A percentile compares a stretch with the other conserved stretches of the same genome.
Conservation (phyloP, 192 early-diverging fungal genomes). For the Blastocladiella britannica region DNA sequence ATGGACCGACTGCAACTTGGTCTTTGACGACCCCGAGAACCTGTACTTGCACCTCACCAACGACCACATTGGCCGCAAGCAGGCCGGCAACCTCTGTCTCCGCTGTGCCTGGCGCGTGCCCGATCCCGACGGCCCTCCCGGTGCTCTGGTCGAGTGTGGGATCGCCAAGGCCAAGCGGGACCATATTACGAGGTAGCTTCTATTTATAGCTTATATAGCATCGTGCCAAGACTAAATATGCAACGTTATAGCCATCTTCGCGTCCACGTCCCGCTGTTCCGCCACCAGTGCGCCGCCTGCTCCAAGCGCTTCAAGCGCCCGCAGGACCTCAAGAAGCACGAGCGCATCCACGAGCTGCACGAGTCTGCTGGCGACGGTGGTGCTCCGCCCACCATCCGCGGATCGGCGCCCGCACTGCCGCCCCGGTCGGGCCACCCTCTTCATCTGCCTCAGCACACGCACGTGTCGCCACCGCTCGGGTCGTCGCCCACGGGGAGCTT, state of each 20-base stretch:
- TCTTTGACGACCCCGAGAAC: constrained; percentile 53
- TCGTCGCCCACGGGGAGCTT: not conserved
- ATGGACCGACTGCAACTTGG: not conserved
- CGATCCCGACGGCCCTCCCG: constrained; percentile 21
- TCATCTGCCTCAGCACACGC: not conserved
- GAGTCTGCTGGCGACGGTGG: too few species aligned
- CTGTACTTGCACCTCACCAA: constrained; percentile 72
- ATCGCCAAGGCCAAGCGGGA: constrained; percentile 64
- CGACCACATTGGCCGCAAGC: constrained; percentile 79
- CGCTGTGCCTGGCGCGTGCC: constrained; percentile 49
- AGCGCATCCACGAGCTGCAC: constrained; percentile 68
- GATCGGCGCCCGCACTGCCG: not conserved
- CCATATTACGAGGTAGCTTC: constrained; percentile 90
- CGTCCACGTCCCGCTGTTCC: constrained; percentile 82
- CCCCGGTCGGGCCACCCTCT: not conserved
- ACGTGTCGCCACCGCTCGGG: not conserved
- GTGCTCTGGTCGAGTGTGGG: too few species aligned
- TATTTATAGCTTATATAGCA: too few species aligned
- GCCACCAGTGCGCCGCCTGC: constrained; percentile 55
- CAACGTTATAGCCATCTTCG: too few species aligned
- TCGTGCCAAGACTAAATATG: too few species aligned
- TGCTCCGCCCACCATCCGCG: too few species aligned
- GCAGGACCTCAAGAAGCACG: constrained; percentile 89
- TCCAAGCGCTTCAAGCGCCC: constrained; percentile 76
- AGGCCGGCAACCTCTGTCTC: constrained; percentile 68